Percentiles rank a stretch among this genome's conserved stretches.
Evolutionary conservation across 371 early-diverging fungal species (phyloP).

Genomic region (Apophysomyces trapeziformis): DNA sequence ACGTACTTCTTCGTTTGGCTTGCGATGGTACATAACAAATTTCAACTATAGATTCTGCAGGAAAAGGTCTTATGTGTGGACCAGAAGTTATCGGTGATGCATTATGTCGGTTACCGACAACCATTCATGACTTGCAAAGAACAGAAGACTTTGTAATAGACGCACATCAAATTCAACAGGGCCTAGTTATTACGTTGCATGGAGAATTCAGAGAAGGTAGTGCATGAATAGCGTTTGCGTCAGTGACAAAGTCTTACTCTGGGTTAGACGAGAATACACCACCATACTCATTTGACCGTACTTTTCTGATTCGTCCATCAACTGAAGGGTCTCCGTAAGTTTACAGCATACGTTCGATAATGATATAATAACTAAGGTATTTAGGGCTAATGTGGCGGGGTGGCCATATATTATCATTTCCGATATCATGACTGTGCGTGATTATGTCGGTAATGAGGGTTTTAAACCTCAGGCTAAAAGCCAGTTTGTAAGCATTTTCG

Average conservation of each 20-base stretch:
- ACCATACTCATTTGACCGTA: conserved; percentile 56
- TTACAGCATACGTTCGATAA: not conserved
- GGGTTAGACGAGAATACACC: conserved; percentile 24
- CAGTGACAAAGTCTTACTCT: not conserved
- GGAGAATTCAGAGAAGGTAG: conserved; percentile 64
- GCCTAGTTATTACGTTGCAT: conserved; percentile 43
- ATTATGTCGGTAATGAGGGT: conserved; percentile 44
- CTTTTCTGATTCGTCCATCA: conserved; percentile 59
- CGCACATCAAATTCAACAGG: conserved; percentile 52
- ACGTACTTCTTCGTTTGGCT: conserved; percentile 15
- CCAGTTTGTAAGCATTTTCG: conserved; percentile 6
- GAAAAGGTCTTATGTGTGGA: conserved; percentile 37
- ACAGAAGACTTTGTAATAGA: conserved; percentile 53
- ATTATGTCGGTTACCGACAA: conserved; percentile 48
- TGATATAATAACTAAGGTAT: not conserved
- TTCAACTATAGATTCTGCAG: conserved; percentile 27
- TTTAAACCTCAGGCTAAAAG: conserved; percentile 21
- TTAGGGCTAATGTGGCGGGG: conserved; percentile 51
- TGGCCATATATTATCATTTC: conserved; percentile 57
- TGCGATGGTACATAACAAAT: not conserved
- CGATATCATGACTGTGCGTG: conserved; percentile 58
- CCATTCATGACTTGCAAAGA: conserved; percentile 46
- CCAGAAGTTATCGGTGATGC: conserved; percentile 42
- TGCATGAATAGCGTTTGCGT: not conserved
- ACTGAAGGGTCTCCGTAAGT: conserved; percentile 54